phyloP scores from a whole-genome alignment of 352 stramenopile genomes.

The Globisporangium iwayamae region DNA sequence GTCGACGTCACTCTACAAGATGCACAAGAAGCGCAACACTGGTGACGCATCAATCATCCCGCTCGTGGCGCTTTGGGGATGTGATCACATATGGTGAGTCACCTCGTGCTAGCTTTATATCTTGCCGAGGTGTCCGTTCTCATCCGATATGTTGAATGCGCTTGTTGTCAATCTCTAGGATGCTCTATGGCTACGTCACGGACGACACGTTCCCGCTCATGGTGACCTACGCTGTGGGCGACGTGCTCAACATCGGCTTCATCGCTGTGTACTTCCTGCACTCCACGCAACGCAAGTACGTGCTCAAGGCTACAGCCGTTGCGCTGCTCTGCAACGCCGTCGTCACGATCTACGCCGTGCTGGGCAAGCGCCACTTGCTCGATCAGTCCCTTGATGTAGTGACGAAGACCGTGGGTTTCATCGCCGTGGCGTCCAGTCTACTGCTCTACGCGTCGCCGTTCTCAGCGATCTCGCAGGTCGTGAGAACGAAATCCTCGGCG shows the following conservation, averaged over 20 bases:
- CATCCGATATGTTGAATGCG: no score
- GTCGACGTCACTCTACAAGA: conserved; percentile 38
- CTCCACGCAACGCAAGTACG: conserved; percentile 28
- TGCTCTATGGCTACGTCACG: conserved; percentile 58
- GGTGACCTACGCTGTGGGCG: conserved; percentile 47
- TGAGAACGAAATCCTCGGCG: conserved; percentile 45
- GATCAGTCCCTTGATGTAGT: conserved; percentile 27
- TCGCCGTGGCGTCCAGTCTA: conserved; percentile 53
- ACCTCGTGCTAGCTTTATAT: conserved; percentile 2
- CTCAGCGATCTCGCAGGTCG: conserved; percentile 44
- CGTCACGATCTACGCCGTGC: conserved; percentile 46
- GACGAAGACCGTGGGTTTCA: conserved; percentile 32
- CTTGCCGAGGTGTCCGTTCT: no score
- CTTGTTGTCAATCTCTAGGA: conserved; percentile 23
- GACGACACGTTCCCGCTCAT: conserved; percentile 43
- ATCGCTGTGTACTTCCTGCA: conserved; percentile 46
- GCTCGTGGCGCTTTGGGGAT: conserved; percentile 61
- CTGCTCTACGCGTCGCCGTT: conserved; percentile 67
- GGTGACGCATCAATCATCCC: conserved; percentile 44
- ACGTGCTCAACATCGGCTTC: conserved; percentile 43
- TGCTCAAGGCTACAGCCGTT: conserved; percentile 29
- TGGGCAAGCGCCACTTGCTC: conserved; percentile 29
- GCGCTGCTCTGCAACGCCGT: conserved; percentile 38
- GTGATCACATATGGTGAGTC: conserved; percentile 65
- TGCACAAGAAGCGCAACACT: conserved; percentile 46